Percentiles rank a stretch among this genome's conserved stretches.
Evolutionary conservation across 148 eudicot species (phyloP).

Genomic region (Oxyria digyna): DNA sequence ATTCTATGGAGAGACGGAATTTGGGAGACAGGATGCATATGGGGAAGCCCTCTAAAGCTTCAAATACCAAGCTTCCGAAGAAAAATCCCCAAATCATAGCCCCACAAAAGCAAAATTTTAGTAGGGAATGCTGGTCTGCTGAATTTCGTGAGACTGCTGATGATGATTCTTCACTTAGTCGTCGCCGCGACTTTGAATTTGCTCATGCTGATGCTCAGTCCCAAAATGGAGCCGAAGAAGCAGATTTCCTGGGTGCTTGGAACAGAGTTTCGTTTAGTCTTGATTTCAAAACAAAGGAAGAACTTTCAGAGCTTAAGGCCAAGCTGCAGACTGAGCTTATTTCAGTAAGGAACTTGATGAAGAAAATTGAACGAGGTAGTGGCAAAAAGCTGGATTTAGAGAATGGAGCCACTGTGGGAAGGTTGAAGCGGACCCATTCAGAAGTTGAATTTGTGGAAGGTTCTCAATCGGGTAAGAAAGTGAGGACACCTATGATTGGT

Average conservation of each 20-base stretch:
- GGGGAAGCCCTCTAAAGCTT: constrained; percentile 22
- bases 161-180: constrained; percentile 26
- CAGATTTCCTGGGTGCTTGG: constrained; percentile 30
- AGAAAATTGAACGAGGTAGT: constrained; percentile 43
- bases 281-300: constrained; percentile 53
- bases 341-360: constrained; percentile 53
- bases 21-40: background rate
- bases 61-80: constrained; percentile 16
- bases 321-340: constrained; percentile 66
- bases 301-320: constrained; percentile 48
- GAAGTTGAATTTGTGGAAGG: constrained; percentile 36
- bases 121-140: constrained; percentile 14
- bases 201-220: constrained; percentile 10
- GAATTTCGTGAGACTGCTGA: constrained; percentile 23
- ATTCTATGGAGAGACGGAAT: background rate
- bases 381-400: constrained; percentile 11
- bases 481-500: constrained; percentile 50
- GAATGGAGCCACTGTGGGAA: constrained; percentile 19
- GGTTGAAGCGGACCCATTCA: constrained; percentile 34
- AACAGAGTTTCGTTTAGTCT: constrained; percentile 48
- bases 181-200: background rate
- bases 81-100: constrained; percentile 11
- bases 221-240: constrained; percentile 23
- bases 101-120: constrained; percentile 17
- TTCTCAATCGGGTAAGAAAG: constrained; percentile 29